Base-by-base conservation (phyloP, 768 basidiomycete species). In the Auriscalpium microsporum region DNA sequence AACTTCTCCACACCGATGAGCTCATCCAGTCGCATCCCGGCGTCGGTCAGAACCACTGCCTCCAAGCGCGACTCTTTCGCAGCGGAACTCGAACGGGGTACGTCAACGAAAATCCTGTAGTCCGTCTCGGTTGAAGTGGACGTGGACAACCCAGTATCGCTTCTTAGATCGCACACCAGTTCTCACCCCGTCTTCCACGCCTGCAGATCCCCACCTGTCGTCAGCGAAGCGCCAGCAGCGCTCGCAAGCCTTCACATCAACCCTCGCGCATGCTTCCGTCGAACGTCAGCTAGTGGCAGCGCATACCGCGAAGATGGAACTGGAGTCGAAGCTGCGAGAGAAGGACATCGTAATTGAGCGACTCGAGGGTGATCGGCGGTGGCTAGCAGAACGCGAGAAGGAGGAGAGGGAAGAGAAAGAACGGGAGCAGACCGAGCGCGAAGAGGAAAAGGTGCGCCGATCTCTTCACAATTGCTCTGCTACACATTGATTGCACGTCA, bases 371-470 rank as follows among this genome's bases (percentile, higher is more conserved):
- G 89, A 91, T 63, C 71, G 87, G 38, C 71, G 85, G 16, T 88
- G 76, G 73, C 75, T 89, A 50, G 72, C 83, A 0, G 86, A 89
- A 58, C 68, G 83, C 4, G 88, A 90, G 65, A 72, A 77, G 49
- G 80, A 83, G 38, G 86, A 89, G 57, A 72, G 80, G 21, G 80
- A 83, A 56, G 85, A 84, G 67, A 86, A 80, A 67, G 83, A 87
- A 55, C 67, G 66, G 10, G 80, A 87, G 53, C 72, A 78, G 14
- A 67, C 64, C 4, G 76, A 75, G 38, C 69, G 72, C 52, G 75
- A 76, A 4, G 75, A 79, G 56, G 82, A 84, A 58, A 86, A 83
- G 77, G 89, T 87, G 50, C 44, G 75, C 67, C 33, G 4, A 28
- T 37, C n/a, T 50, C 51, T 8, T 33, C 23, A 23, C 35, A 35